Percentiles rank a stretch among this genome's conserved stretches.
phyloP scores from a whole-genome alignment of 2,329 filamentous ascomycete species.

The Conoideocrella luteorostrata region DNA sequence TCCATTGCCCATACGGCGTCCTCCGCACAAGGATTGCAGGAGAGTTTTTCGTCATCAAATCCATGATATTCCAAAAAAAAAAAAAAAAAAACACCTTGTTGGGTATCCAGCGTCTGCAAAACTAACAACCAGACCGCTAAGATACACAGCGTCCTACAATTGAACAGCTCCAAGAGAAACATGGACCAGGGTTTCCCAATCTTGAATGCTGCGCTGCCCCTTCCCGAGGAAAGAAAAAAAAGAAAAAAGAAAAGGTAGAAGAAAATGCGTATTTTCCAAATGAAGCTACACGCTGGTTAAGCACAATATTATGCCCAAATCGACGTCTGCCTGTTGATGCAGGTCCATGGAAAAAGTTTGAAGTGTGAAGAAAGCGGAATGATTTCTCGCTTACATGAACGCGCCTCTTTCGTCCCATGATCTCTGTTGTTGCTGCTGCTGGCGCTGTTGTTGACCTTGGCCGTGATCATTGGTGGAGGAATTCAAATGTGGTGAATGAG shows the following conservation, averaged over 20 bases:
- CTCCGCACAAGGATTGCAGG: no score
- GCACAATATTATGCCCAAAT: no score
- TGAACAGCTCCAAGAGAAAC: background rate
- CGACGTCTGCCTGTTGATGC: no score
- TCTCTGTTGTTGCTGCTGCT: constrained; percentile 3
- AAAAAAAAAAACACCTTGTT: no score
- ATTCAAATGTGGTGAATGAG: constrained; percentile 26
- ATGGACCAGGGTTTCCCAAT: no score
- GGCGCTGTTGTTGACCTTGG: constrained; percentile 13
- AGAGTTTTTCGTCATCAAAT: background rate
- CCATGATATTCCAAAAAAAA: background rate
- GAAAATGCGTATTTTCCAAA: no score
- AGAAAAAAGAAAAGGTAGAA: background rate
- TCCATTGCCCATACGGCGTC: no score
- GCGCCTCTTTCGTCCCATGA: constrained; percentile 20
- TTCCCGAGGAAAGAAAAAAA: background rate
- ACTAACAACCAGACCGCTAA: constrained; percentile 1
- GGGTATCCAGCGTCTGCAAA: background rate
- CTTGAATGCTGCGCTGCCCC: background rate
- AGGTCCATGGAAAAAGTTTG: no score
- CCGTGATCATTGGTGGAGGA: background rate
- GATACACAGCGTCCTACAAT: background rate
- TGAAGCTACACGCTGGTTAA: no score
- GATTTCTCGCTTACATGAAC: constrained; percentile 10
- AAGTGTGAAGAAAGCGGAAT: no score